A percentile compares a stretch with the other conserved stretches of the same genome.
These are phyloP conservation scores for Mycena indigotica DNA, from an alignment of 768 basidiomycete species.

Conservation along the genomic window DNA sequence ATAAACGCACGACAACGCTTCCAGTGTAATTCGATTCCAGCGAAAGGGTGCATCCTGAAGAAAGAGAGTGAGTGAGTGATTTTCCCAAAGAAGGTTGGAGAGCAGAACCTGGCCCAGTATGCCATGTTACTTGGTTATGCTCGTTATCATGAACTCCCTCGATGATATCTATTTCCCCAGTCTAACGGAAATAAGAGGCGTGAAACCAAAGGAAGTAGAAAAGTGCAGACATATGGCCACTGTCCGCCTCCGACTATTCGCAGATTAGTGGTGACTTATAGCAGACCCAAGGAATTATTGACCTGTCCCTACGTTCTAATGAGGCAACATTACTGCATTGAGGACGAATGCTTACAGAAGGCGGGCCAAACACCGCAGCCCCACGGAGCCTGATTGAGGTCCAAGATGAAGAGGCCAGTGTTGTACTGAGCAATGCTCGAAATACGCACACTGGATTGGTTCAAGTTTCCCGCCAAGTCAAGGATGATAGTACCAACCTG, in stretches of 20 bases:
- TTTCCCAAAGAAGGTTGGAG: background rate
- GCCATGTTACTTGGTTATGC: slow-evolving; percentile 85
- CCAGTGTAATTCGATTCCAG: slow-evolving; percentile 62
- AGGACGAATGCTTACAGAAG: background rate
- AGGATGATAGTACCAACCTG: slow-evolving; percentile 46
- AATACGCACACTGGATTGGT: slow-evolving; percentile 69
- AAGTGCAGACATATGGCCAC: slow-evolving; percentile 65
- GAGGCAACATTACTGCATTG: background rate
- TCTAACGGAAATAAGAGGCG: slow-evolving; percentile 40
- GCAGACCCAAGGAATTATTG: slow-evolving; percentile 2
- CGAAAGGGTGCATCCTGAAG: slow-evolving; percentile 60
- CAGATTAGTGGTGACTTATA: slow-evolving; percentile 1
- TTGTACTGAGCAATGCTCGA: slow-evolving; percentile 64
- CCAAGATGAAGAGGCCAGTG: slow-evolving; percentile 82
- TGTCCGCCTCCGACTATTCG: slow-evolving; percentile 48
- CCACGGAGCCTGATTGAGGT: slow-evolving; percentile 82
- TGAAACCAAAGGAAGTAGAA: background rate
- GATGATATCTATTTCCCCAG: slow-evolving; percentile 81
- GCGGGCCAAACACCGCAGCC: slow-evolving; percentile 64
- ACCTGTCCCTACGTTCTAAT: slow-evolving; percentile 17
- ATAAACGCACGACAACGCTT: slow-evolving; percentile 60
- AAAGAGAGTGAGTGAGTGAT: slow-evolving; percentile 5
- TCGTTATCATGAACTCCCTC: slow-evolving; percentile 85
- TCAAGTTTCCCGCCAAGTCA: background rate
- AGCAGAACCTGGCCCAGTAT: slow-evolving; percentile 61